A percentile compares a stretch with the other conserved stretches of the same genome.
These are phyloP conservation scores for Tulasnella sp. DNA, from an alignment of 768 basidiomycete species.

Conservation along the genomic window DNA sequence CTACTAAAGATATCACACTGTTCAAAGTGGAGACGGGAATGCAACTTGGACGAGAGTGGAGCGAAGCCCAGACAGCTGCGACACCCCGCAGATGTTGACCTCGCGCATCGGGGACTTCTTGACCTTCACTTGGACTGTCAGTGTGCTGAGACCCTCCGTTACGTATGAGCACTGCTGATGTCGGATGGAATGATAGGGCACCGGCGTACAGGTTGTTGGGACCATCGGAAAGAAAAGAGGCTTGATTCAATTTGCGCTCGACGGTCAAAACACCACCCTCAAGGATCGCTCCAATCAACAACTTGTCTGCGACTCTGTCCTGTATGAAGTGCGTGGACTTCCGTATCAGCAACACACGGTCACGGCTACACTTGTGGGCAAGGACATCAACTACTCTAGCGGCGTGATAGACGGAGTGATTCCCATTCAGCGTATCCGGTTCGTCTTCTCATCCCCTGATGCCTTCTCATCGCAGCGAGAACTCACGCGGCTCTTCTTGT, in stretches of 20 bases:
- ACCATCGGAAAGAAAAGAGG: constrained; percentile 31
- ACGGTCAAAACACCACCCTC: constrained; percentile 11
- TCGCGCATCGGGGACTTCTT: not conserved
- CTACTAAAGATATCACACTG: not conserved
- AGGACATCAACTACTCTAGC: not conserved
- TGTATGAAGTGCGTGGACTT: not conserved
- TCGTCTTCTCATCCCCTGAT: not conserved
- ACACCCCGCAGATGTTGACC: constrained; percentile 1
- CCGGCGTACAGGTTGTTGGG: constrained; percentile 10
- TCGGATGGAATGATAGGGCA: not conserved
- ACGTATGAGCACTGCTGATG: not conserved
- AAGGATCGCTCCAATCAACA: constrained; percentile 6
- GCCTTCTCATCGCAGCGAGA: no score
- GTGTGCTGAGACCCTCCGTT: not conserved
- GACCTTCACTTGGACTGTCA: constrained; percentile 21
- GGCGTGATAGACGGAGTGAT: not conserved
- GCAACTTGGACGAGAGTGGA: not conserved
- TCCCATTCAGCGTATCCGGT: constrained; percentile 8
- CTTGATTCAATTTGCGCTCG: constrained; percentile 21
- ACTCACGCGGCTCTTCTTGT: not conserved
- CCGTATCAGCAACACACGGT: constrained; percentile 17
- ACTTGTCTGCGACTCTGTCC: not conserved
- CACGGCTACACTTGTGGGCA: constrained; percentile 10
- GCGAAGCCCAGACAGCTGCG: not conserved
- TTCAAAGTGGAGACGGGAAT: not conserved